These are phyloP conservation scores for Cicer yamashitae DNA, from an alignment of 306 rosid genomes.

Conservation along the genomic window DNA sequence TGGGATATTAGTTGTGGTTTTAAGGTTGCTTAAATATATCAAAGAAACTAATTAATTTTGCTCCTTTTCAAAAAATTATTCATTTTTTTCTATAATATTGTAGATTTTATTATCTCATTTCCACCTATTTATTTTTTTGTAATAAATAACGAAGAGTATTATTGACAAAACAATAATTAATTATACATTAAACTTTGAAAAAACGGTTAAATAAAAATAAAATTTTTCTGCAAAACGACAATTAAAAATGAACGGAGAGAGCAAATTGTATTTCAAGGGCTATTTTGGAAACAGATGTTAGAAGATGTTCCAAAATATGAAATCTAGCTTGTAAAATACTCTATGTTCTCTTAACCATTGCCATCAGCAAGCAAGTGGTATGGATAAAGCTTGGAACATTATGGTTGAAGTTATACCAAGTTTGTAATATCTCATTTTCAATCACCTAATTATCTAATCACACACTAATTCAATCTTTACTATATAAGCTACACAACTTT, in stretches of 20 bases:
- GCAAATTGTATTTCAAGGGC: slow-evolving; percentile 25
- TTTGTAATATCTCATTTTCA: slow-evolving; percentile 52
- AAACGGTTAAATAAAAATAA: too few species aligned
- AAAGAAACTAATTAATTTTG: too few species aligned
- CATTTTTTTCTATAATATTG: too few species aligned
- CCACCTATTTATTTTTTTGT: too few species aligned
- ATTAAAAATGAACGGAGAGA: too few species aligned
- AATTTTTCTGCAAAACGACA: too few species aligned
- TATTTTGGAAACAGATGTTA: slow-evolving; percentile 38
- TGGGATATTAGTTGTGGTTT: background rate
- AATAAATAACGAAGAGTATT: too few species aligned
- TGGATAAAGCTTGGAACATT: slow-evolving; percentile 43
- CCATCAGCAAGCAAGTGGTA: slow-evolving; percentile 35
- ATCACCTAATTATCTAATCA: slow-evolving; percentile 69
- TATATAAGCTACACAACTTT: slow-evolving; percentile 47
- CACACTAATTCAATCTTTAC: slow-evolving; percentile 37
- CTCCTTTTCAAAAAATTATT: too few species aligned
- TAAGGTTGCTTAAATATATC: too few species aligned
- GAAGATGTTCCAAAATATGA: slow-evolving; percentile 30
- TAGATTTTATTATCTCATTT: too few species aligned
- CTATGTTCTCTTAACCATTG: slow-evolving; percentile 39
- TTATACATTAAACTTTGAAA: too few species aligned
- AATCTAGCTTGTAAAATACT: slow-evolving; percentile 63
- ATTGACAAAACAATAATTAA: too few species aligned
- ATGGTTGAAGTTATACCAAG: slow-evolving; percentile 49